A percentile compares a stretch with the other conserved stretches of the same genome.
phyloP scores from a whole-genome alignment of 2,329 filamentous ascomycete species.

The Fusarium albosuccineum region DNA sequence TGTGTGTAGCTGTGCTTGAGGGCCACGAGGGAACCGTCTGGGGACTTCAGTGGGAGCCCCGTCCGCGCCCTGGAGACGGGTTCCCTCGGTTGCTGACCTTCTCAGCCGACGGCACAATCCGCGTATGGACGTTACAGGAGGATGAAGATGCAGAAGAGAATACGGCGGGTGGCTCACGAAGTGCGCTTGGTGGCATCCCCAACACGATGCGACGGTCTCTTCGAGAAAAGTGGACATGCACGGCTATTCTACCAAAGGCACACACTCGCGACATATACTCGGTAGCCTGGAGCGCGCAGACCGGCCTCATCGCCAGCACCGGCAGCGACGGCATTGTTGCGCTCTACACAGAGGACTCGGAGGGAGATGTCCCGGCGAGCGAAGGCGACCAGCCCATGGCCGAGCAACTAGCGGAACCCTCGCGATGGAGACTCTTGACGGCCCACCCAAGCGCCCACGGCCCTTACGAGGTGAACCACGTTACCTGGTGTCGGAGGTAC shows the following conservation, averaged over 20 bases:
- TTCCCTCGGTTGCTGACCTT: constrained; percentile 81
- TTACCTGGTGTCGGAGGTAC: constrained; percentile 85
- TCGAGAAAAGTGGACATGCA: constrained; percentile 87
- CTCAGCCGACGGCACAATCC: constrained; percentile 84
- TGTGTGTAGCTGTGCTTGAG: constrained; percentile 83
- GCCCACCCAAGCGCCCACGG: constrained; percentile 83
- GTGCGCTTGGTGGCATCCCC: constrained; percentile 75
- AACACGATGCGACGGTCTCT: constrained; percentile 86
- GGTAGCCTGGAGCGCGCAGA: constrained; percentile 82
- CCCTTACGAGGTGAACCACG: constrained; percentile 94
- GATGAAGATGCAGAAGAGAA: constrained; percentile 56
- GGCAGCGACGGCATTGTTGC: constrained; percentile 88
- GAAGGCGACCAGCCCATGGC: constrained; percentile 49
- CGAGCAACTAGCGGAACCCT: constrained; percentile 15
- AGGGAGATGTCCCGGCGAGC: constrained; percentile 27
- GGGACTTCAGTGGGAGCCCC: constrained; percentile 80
- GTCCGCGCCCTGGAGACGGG: constrained; percentile 52
- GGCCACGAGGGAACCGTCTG: constrained; percentile 91
- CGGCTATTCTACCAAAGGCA: constrained; percentile 77
- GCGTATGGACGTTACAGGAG: constrained; percentile 79
- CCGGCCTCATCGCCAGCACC: constrained; percentile 85
- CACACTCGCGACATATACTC: constrained; percentile 89
- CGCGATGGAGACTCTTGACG: constrained; percentile 78
- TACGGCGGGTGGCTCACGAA: constrained; percentile 51
- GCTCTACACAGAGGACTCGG: constrained; percentile 66